Evolutionary conservation across 2,329 filamentous ascomycete genomes (phyloP).

Genomic region (Phialophora expanda): DNA sequence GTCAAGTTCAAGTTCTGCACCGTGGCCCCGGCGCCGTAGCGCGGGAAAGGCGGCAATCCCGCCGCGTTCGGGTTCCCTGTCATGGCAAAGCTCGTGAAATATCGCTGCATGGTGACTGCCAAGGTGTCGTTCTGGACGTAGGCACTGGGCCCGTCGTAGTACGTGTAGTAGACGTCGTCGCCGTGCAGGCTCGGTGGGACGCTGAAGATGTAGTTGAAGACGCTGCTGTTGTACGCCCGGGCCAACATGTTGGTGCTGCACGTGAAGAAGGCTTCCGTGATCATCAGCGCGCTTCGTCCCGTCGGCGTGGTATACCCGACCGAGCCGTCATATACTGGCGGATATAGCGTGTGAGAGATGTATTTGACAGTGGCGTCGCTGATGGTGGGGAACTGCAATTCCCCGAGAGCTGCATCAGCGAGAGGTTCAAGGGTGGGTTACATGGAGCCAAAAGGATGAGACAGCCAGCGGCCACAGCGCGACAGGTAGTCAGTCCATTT

Average conservation of each 20-base stretch:
- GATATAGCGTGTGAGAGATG: conserved; percentile 57
- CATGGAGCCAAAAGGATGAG: too few species aligned
- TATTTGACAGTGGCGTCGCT: conserved; percentile 46
- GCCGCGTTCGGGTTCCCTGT: conserved; percentile 45
- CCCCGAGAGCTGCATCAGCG: too few species aligned
- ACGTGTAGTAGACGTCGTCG: conserved; percentile 59
- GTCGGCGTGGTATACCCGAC: conserved; percentile 55
- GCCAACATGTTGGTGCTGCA: conserved; percentile 62
- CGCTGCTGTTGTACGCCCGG: conserved; percentile 55
- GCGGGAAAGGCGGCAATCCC: conserved; percentile 51
- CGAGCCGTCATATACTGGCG: conserved; percentile 55
- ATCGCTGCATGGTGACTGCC: conserved; percentile 35
- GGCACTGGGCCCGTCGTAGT: conserved; percentile 49
- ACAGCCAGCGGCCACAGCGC: too few species aligned
- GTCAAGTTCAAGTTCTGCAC: conserved; percentile 54
- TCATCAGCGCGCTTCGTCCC: conserved; percentile 48
- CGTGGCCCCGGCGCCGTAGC: conserved; percentile 53
- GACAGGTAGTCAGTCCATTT: neutral
- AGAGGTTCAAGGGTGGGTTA: too few species aligned
- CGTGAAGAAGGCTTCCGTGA: conserved; percentile 53
- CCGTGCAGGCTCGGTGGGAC: conserved; percentile 61
- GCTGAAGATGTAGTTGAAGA: conserved; percentile 60
- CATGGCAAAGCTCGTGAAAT: conserved; percentile 46
- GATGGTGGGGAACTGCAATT: conserved; percentile 40
- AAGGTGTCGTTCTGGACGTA: conserved; percentile 30